Percentiles rank a stretch among this genome's conserved stretches.
Conservation (phyloP, 208 protist species). For the Leishmania arabica region DNA sequence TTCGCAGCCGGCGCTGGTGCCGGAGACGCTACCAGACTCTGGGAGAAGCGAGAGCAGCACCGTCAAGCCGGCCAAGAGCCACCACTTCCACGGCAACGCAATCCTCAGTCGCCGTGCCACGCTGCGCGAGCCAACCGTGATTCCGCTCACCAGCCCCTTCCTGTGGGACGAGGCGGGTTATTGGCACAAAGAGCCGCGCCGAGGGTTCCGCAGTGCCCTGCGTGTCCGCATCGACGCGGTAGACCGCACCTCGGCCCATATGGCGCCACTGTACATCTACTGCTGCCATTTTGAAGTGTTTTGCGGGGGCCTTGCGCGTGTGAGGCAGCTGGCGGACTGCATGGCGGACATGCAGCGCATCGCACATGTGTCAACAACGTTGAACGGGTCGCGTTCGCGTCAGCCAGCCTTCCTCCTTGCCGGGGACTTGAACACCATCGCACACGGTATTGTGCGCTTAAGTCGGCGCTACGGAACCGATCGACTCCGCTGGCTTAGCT, state of each 20-base stretch:
- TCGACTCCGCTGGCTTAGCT: conserved; percentile 55
- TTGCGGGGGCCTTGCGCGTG: conserved; percentile 63
- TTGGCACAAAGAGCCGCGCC: conserved; percentile 48
- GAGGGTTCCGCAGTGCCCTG: conserved; percentile 57
- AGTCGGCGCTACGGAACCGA: conserved; percentile 44
- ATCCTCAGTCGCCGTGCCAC: conserved; percentile 51
- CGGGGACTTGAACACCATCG: conserved; percentile 86
- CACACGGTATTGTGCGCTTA: conserved; percentile 70
- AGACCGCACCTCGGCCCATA: conserved; percentile 32
- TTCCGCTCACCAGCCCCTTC: conserved; percentile 51
- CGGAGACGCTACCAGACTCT: background rate
- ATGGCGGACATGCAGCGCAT: conserved; percentile 55
- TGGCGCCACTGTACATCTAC: conserved; percentile 74
- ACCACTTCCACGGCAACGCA: conserved; percentile 82
- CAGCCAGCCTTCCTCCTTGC: conserved; percentile 63
- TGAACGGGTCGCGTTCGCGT: background rate
- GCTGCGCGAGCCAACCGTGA: conserved; percentile 41
- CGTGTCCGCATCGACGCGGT: conserved; percentile 40
- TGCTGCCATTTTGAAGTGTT: conserved; percentile 84
- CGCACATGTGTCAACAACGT: conserved; percentile 13
- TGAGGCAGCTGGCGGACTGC: conserved; percentile 69
- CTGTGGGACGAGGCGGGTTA: conserved; percentile 57
- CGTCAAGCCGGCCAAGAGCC: conserved; percentile 2
- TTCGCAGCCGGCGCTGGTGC: conserved; percentile 28
- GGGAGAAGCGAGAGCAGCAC: background rate